Conservation (phyloP, 257 asterid species). For the Rhazya stricta region DNA sequence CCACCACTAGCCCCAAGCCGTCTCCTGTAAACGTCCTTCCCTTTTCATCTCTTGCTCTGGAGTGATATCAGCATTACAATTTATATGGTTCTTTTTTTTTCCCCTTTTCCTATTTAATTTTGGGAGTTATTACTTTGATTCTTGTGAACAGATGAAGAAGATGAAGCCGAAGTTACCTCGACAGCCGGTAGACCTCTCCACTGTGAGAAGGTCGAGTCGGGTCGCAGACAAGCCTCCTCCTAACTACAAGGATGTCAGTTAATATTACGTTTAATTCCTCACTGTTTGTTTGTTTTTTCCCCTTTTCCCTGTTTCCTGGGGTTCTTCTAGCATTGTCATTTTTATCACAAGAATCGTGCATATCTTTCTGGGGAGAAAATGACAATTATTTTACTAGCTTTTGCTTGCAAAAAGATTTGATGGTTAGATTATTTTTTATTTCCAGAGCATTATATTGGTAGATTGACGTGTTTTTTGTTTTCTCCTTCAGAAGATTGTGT, state of each 20-base stretch:
- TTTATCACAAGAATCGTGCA: not conserved
- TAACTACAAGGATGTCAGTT: constrained; percentile 57
- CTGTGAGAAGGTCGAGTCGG: constrained; percentile 56
- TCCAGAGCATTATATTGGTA: not conserved
- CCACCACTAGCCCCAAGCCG: constrained; percentile 33
- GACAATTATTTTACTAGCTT: too few species aligned
- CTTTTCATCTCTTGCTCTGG: not conserved
- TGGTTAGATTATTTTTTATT: not conserved
- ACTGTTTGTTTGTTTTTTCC: not conserved
- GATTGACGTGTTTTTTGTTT: not conserved
- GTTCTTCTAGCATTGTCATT: too few species aligned
- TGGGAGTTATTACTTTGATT: not conserved
- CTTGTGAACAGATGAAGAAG: constrained; percentile 56
- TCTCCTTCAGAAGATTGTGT: not conserved
- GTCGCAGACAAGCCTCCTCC: constrained; percentile 52
- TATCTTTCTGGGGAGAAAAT: not conserved
- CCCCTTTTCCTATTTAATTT: not conserved
- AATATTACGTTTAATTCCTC: not conserved
- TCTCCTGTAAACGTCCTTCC: constrained; percentile 36
- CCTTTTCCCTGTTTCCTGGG: not conserved
- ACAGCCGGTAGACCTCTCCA: constrained; percentile 38
- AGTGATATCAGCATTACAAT: too few species aligned
- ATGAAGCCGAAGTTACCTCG: constrained; percentile 38
- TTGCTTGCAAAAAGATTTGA: too few species aligned
- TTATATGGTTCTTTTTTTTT: not conserved